Evolutionary conservation across 768 basidiomycete genomes (phyloP).

Genomic region (Termitomyces eurrhizus): DNA sequence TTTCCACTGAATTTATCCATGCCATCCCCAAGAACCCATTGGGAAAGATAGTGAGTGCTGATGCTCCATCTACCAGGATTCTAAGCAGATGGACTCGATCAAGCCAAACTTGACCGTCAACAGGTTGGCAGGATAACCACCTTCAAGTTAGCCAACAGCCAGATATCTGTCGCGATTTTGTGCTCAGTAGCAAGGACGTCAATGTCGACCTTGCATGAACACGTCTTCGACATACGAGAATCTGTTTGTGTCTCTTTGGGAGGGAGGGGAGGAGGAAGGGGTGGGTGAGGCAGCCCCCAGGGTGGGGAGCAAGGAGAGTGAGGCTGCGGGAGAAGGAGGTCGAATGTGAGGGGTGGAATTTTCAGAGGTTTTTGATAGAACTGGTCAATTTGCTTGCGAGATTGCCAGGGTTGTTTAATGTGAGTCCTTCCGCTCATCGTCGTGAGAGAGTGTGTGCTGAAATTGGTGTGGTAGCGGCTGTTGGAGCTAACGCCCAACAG

Average conservation of each 20-base stretch:
- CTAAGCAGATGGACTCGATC: too few species aligned
- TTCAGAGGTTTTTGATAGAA: constrained; percentile 68
- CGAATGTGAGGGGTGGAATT: constrained; percentile 57
- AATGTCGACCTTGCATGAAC: constrained; percentile 95
- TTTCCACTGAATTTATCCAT: too few species aligned
- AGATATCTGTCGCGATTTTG: constrained; percentile 95
- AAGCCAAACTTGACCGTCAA: too few species aligned
- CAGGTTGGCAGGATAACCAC: too few species aligned
- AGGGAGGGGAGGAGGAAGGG: too few species aligned
- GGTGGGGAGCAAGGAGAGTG: constrained; percentile 47
- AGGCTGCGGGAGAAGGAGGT: constrained; percentile 54
- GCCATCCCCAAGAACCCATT: too few species aligned
- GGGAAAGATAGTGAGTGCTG: too few species aligned
- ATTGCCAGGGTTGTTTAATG: constrained; percentile 73
- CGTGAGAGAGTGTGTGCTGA: not conserved
- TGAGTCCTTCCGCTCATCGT: constrained; percentile 30
- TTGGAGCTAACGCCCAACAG: constrained; percentile 62
- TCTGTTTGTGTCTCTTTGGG: too few species aligned
- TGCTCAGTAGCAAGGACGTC: constrained; percentile 95
- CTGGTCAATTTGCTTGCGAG: constrained; percentile 69
- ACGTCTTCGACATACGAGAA: constrained; percentile 97
- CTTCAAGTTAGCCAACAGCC: constrained; percentile 92
- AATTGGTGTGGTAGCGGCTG: constrained; percentile 48
- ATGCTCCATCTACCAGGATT: too few species aligned
- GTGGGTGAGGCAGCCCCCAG: too few species aligned